phyloP scores from a whole-genome alignment of 2,329 filamentous ascomycete genomes.

The Phyllosticta paracitricarpa region DNA sequence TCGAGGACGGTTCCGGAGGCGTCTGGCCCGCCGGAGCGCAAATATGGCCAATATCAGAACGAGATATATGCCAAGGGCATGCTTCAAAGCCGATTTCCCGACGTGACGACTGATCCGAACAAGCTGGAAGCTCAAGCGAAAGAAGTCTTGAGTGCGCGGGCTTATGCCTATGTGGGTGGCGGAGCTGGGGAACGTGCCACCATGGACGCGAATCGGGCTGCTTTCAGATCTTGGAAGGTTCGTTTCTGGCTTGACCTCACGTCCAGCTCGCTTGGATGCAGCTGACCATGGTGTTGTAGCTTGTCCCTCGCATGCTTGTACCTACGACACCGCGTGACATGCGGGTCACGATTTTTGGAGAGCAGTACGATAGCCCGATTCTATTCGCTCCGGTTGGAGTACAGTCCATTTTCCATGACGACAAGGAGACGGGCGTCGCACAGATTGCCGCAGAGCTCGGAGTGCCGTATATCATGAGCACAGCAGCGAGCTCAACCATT shows the following conservation, averaged over 20 bases:
- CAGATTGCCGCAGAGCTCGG: slow-evolving; percentile 48
- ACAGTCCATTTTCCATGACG: slow-evolving; percentile 53
- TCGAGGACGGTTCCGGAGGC: background rate
- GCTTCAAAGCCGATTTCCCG: slow-evolving; percentile 37
- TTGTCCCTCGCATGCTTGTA: slow-evolving; percentile 7
- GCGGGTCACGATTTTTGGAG: slow-evolving; percentile 19
- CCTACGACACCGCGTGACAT: slow-evolving; percentile 6
- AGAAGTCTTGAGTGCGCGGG: slow-evolving; percentile 35
- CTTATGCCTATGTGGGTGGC: slow-evolving; percentile 53
- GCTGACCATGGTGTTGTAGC: background rate
- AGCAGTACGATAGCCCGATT: slow-evolving; percentile 40
- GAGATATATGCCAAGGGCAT: slow-evolving; percentile 46
- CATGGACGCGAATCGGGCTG: slow-evolving; percentile 49
- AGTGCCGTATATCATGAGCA: slow-evolving; percentile 56
- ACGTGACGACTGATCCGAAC: slow-evolving; percentile 50
- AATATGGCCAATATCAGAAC: slow-evolving; percentile 31
- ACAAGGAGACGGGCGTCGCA: slow-evolving; percentile 54
- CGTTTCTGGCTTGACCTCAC: background rate
- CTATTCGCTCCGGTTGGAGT: slow-evolving; percentile 59
- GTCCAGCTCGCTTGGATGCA: background rate
- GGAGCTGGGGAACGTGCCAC: slow-evolving; percentile 53
- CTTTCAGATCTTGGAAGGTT: slow-evolving; percentile 45
- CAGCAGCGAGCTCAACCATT: slow-evolving; percentile 50
- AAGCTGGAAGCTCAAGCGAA: slow-evolving; percentile 47
- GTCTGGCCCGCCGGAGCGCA: slow-evolving; percentile 12